Evolutionary conservation across 2,329 filamentous ascomycete genomes (phyloP), one percentile per base, ranked within the genome.

Genomic region (Epichloe glyceriae): DNA sequence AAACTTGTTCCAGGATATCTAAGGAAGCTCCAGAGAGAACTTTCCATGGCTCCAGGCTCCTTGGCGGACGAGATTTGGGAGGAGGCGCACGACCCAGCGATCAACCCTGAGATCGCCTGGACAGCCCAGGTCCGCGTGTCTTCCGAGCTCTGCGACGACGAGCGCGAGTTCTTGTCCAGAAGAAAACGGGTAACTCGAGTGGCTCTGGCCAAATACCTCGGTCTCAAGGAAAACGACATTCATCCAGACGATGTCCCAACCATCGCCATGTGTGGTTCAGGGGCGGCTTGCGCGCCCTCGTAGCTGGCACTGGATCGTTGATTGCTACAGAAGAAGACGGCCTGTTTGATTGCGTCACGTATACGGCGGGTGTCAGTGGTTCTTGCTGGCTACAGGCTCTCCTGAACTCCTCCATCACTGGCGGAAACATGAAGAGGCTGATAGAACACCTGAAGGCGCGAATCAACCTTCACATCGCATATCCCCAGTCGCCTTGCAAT

Each of bases 361-460:
- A 98, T 62, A 95, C 89, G 0, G 88, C 91, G 5, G 93, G 93
- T 1, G 93, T 98, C 46, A 96, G 89, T 62, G 93, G 93, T 0
- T 94, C 87, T 56, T 97, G 93, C 66, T 98, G 93, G 93, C 75
- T 97, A 5, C 91, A 97, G 64, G 76, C 86, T 0, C 74, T 98
- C 4, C 95, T 87, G 63, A 83, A 93, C 61, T 65, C 66, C 4
- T 87, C 88, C 0, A 76, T 97, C 51, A 77, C 84, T 0, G 73
- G 76, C 15, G 79, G 82, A 50, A 80, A 79, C 54, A 79, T 95
- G 57, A 71, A 75, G 20, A 78, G 74, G 38, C 74, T 95, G 19
- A 78, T 96, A 39, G 79, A 90, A 10, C 93, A 98, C 62, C 70
- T 98, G 50, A 97, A 95, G 66, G 79, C 83, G 47, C 80, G 93